Base-by-base conservation (phyloP, 768 basidiomycete species). In the Amanita pallidorosea region DNA sequence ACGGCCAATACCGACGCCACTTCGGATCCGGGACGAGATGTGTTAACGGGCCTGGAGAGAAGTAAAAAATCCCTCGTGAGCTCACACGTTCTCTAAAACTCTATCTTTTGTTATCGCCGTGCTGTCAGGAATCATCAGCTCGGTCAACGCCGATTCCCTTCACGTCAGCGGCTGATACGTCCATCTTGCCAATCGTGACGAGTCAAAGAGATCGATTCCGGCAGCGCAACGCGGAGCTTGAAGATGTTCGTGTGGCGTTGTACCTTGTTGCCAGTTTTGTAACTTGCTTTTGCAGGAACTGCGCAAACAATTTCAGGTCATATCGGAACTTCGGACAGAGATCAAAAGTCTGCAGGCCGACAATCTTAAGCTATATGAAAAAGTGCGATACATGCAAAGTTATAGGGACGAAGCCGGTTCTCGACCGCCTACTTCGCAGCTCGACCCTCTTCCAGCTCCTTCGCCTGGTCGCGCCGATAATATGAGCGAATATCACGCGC, bases 361-460 rank as follows among this genome's bases (percentile, higher is more conserved):
- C 66, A 99, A 98, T 63, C 78, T 99, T 41, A 98, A 99, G 65
- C 71, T 98, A 53, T 98, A 98, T 66, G 96, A 98, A 67, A 99
- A 98, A 71, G 94, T 98, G 47, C 83, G 94, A 54, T 98, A 98
- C 64, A 96, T 97, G 84, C 94, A 98, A 64, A 90, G 86, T 54
- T 99, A 98, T 60, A 79, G 88, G 15, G 88, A 92, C 61, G 86
- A 89, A 34, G 69, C 76, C 25, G 72, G 70, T 9, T 69, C 69
- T 27, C 71, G 79, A 36, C 74, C 74, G 13, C 74, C 78, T 12
- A 70, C 70, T 15, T 78, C 81, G 20, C 85, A 87, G 56, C 73
- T 85, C 46, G 82, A 82, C 59, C 85, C 83, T 11, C 66, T 86
- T 2, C 84, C 86, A 22, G 63, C 61, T 38, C 72, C 63, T 47